Evolutionary conservation across 805 yeast genomes (phyloP).

Genomic region (Crinitomyces ghanaensis): DNA sequence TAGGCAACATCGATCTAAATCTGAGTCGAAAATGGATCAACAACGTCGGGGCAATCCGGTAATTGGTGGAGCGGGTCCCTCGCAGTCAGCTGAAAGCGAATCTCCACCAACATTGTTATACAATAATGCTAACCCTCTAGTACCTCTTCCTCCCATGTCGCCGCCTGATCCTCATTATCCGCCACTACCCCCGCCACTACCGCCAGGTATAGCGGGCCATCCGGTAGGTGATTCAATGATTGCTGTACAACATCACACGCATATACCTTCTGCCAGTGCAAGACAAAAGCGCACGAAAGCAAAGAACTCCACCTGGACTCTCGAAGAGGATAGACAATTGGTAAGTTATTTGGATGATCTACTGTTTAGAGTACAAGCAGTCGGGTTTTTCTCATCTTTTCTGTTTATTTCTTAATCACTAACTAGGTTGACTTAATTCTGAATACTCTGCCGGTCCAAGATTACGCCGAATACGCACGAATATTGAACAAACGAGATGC

Average conservation of each 20-base stretch:
- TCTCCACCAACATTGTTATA: neutral
- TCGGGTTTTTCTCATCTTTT: neutral
- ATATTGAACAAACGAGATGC: conserved; percentile 25
- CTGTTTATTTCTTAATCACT: neutral
- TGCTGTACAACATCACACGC: too few relatives aligned
- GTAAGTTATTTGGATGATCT: conserved; percentile 17
- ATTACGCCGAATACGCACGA: conserved; percentile 23
- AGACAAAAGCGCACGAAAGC: conserved; percentile 21
- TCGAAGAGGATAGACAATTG: conserved; percentile 23
- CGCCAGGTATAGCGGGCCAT: neutral
- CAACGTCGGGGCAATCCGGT: too few relatives aligned
- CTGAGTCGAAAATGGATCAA: too few relatives aligned
- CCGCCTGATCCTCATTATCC: neutral
- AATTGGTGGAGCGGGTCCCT: too few relatives aligned
- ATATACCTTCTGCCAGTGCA: conserved; percentile 5
- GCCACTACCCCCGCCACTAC: conserved; percentile 2
- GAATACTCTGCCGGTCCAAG: conserved; percentile 25
- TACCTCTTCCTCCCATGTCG: neutral
- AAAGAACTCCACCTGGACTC: conserved; percentile 25
- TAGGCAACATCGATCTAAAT: too few relatives aligned
- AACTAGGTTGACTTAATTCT: conserved; percentile 22
- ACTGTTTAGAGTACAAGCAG: neutral
- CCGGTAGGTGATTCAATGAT: conserved; percentile 1
- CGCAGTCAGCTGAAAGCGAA: too few relatives aligned
- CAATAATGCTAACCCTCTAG: neutral